Base-by-base conservation (phyloP, 116 monocot species). In the Cymodocea nodosa region DNA sequence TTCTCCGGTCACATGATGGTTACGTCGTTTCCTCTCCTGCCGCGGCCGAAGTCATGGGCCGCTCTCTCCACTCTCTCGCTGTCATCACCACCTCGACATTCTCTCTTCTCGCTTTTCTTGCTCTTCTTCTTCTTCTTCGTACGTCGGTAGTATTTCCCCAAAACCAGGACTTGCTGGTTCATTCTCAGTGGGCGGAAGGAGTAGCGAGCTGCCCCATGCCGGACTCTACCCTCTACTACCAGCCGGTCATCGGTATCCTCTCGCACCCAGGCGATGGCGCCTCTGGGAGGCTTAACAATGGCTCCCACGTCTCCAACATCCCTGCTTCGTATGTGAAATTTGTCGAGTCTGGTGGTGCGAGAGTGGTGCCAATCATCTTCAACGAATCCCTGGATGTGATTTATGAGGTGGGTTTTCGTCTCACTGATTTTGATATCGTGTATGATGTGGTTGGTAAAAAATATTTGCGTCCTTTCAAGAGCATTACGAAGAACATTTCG, bases 211-310 rank as follows among this genome's bases (percentile, higher is more conserved):
- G 82, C 49, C 68, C 76, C 18, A 16, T 70, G 15, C 56, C 79
- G 69, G 85, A 89, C 70, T 72, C 88, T 2, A 35, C 60, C 48
- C 78, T 84, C 10, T 80, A 86, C 74, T 70, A 82, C 78, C 68
- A 74, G 18, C 89, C 94, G 25, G 94, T 89, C 62, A 84, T 94
- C 78, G 94, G 94, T n/a, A 89, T 94, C 61, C 83, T 90, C 23
- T 62, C 68, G 37, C 94, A 94, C 60, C 94, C 89, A 16, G 89
- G 89, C 35, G 86, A 94, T 61, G 89, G 89, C 20, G 86, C 86
- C 50, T 68, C 61, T 15, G 94, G 94, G 4, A 75, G 86, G 69
- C 77, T 86, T 64, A 81, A 72, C 56, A 84, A 86, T 62, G 63
- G 53, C 61, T 76, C 89, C 15, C 57, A 60, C 39, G 74, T 70